Conservation (phyloP, 2,329 filamentous ascomycete species). For the Xylaria sp. region DNA sequence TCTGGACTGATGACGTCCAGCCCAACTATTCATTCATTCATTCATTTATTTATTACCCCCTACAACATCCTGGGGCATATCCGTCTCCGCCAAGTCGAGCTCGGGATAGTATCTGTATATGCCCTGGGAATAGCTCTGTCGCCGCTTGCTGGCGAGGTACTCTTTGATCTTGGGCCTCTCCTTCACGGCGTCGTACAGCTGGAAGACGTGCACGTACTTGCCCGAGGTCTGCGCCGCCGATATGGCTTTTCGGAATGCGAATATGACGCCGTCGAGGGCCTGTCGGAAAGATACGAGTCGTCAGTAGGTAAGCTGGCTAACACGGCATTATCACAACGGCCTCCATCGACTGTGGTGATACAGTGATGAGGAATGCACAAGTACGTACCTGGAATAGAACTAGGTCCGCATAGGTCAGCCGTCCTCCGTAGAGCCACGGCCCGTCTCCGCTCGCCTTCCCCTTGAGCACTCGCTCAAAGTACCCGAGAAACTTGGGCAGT, state of each 20-base stretch:
- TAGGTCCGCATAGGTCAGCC: constrained; percentile 77
- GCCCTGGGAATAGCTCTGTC: constrained; percentile 70
- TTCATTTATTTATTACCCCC: neutral
- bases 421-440: constrained; percentile 73
- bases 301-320: no score
- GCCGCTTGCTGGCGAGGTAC: constrained; percentile 62
- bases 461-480: constrained; percentile 73
- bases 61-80: neutral
- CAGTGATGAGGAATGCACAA: neutral
- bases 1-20: neutral
- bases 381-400: constrained; percentile 74
- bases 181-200: constrained; percentile 71
- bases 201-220: constrained; percentile 71
- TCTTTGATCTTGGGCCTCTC: constrained; percentile 71
- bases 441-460: constrained; percentile 58
- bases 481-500: constrained; percentile 76
- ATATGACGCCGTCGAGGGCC: constrained; percentile 68
- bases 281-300: no score
- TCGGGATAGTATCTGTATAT: constrained; percentile 80
- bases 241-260: constrained; percentile 77
- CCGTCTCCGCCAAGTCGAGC: constrained; percentile 61
- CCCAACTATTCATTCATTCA: neutral
- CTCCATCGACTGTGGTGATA: neutral
- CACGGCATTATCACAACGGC: no score
- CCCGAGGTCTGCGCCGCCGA: constrained; percentile 63